Evolutionary conservation across 495 filamentous ascomycete species (phyloP).

Genomic region (Xylaria intraflava): DNA sequence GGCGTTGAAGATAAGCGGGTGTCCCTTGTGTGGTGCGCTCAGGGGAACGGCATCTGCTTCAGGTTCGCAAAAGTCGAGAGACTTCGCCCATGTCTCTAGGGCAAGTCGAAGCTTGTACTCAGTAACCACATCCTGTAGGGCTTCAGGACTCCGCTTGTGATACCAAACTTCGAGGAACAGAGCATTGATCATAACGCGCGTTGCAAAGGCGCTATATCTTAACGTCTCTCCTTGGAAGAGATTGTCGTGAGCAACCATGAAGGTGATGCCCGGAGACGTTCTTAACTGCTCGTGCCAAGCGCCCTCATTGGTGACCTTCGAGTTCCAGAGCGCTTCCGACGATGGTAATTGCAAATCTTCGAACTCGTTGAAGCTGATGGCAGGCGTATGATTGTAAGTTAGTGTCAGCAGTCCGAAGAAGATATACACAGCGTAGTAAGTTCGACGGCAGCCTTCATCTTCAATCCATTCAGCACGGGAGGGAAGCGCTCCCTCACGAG

Average conservation of each 20-base stretch:
- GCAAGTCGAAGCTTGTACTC: slow-evolving; percentile 97
- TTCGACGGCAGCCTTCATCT: slow-evolving; percentile 92
- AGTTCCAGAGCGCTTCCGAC: slow-evolving; percentile 90
- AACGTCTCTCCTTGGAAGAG: slow-evolving; percentile 89
- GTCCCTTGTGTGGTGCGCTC: slow-evolving; percentile 93
- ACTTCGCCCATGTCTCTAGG: slow-evolving; percentile 96
- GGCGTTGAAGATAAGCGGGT: slow-evolving; percentile 97
- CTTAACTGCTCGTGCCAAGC: slow-evolving; percentile 74
- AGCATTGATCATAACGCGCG: slow-evolving; percentile 97
- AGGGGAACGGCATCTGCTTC: slow-evolving; percentile 86
- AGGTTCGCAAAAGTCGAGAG: slow-evolving; percentile 86
- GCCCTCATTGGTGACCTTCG: slow-evolving; percentile 70
- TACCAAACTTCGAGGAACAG: slow-evolving; percentile 98
- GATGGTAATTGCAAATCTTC: slow-evolving; percentile 88
- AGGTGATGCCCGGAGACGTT: slow-evolving; percentile 66
- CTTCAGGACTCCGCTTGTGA: slow-evolving; percentile 94
- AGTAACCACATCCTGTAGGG: slow-evolving; percentile 90
- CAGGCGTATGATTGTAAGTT: slow-evolving; percentile 94
- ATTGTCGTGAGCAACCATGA: slow-evolving; percentile 88
- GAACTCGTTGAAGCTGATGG: slow-evolving; percentile 97
- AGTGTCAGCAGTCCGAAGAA: slow-evolving; percentile 96
- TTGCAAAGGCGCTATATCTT: slow-evolving; percentile 94
- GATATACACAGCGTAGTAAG: slow-evolving; percentile 98
- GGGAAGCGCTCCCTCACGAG: slow-evolving; percentile 68
- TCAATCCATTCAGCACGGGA: slow-evolving; percentile 91